Base-by-base conservation (phyloP, 1,284 basidiomycete genomes). In the Papiliotrema terrestris region DNA sequence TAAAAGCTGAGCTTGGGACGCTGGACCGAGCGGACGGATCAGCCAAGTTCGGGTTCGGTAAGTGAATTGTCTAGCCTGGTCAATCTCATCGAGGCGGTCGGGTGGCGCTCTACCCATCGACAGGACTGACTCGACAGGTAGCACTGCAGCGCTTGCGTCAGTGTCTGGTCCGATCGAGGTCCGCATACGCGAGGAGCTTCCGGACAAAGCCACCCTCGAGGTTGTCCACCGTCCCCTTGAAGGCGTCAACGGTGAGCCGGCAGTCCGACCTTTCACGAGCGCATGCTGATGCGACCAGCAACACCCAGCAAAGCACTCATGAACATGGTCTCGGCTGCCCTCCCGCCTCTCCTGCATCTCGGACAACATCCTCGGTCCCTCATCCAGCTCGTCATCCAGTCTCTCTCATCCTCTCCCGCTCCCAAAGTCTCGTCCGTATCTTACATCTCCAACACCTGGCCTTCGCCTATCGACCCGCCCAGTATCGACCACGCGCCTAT, bases 301-400 rank as follows among this genome's bases (percentile, higher is more conserved):
- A 78, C 78, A 11, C 57, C 71, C 0, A 70, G 72, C 4, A 72
- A 76, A 60, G 65, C 78, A 0, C 55, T 77, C n/a, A 69, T 74
- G 36, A 57, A 67, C 3, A 63, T 68, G 2, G 61, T 80, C 22
- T 41, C 58, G 35, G 63, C 60, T 14, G 66, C 78, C 39, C 70
- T 78, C 51, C 54, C 64, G 3, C 72, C 76, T 3, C 68, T 81
- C 8, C 71, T 82, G 41, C 63, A 75, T 35, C 72, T 81, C 19
- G 63, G 78, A 60, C 67, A 79, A 59, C 70, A 80, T 70, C 82
- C 82, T 19, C 73, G 81, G 52, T 78, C 81, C 11, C 74, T 84
- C 59, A 75, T 89, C 42, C 88, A 88, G 61, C 69, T 82, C 46
- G 84, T 85, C 19, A 83, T 84, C 51, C 86, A 83, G 69, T 76